Base-by-base conservation (phyloP, 768 basidiomycete genomes). In the Cyclocybe cylindracea region DNA sequence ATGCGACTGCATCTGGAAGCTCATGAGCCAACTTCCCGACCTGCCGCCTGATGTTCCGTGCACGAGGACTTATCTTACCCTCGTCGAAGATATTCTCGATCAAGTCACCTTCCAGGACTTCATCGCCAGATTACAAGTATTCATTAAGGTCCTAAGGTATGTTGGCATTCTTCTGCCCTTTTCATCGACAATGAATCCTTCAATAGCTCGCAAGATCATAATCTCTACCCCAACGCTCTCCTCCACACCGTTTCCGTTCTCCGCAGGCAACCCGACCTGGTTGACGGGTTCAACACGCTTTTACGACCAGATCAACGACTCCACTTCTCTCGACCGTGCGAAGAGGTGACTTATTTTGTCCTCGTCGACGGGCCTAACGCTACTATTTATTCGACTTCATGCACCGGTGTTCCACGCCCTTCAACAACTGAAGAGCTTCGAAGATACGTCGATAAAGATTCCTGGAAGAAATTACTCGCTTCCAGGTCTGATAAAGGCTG, bases 321-420 rank as follows among this genome's bases (percentile, higher is more conserved):
- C 7, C 53, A 57, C n/a, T 57, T 46, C 35, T 57, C 53, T 8
- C 48, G 40, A 18, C 44, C 31, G 6, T 42, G 46, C 18, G 24
- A 32, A 10, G 46, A 57, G 37, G 58, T 62, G 11, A 50, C 42
- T 7, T 47, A 50, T 31, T 55, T 55, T 45, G 56, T 62, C 6
- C 16, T 59, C 18, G 32, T 46, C 14, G 38, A 48, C 36, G 34
- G 29, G 29, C 34, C 18, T 7, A 11, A 33, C 35, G 40, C 61
- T 4, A 36, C 18, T 34, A 51, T 60, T 11, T 33, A 46, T 14
- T 59, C 49, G 10, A 54, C 53, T 10, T 46, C 50, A 11, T 16
- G 8, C 7, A 13, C 10, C 5, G 18, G 32, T 18, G 18, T 29
- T 11, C 41, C 40, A 11, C 33, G 34, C 14, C 48, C 53, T 3